phyloP scores from a whole-genome alignment of 2,329 filamentous ascomycete species.

The Drechslerella stenobrocha region DNA sequence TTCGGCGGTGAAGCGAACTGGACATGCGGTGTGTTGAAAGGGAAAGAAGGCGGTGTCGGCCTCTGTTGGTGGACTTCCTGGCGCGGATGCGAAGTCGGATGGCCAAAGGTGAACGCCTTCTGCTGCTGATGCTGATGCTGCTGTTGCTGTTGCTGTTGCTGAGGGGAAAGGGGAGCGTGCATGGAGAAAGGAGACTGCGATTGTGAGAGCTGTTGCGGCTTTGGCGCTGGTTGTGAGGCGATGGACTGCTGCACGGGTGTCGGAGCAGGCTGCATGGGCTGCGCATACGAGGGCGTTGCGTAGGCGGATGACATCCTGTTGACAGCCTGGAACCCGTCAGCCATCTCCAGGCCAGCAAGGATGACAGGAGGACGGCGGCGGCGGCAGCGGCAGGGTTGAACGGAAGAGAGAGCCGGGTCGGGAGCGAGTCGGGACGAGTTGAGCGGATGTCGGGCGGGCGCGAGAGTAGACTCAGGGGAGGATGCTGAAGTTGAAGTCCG shows the following conservation, averaged over 20 bases:
- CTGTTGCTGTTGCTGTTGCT: conserved; percentile 27
- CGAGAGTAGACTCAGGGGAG: conserved; percentile 3
- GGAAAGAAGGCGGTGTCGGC: conserved; percentile 35
- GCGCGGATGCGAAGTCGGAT: conserved; percentile 41
- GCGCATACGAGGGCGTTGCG: conserved; percentile 24
- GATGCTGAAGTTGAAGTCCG: conserved; percentile 14
- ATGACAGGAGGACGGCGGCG: conserved; percentile 24
- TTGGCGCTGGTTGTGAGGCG: conserved; percentile 46
- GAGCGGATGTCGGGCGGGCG: background rate
- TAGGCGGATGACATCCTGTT: conserved; percentile 47
- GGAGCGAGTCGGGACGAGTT: background rate
- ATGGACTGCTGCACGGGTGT: conserved; percentile 40
- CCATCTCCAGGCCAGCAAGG: conserved; percentile 38
- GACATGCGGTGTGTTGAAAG: conserved; percentile 45
- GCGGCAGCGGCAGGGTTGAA: background rate
- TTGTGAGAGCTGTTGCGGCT: conserved; percentile 48
- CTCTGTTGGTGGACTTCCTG: conserved; percentile 36
- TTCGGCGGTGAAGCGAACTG: conserved; percentile 42
- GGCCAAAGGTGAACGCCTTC: conserved; percentile 32
- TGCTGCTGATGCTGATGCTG: too few relatives aligned
- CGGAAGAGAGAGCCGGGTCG: background rate
- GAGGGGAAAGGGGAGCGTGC: conserved; percentile 9
- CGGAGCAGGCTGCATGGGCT: conserved; percentile 42
- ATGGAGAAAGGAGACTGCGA: conserved; percentile 41
- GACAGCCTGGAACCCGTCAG: conserved; percentile 46